Base-by-base conservation (phyloP, 2,329 filamentous ascomycete genomes). In the Penicillium sumatraense region DNA sequence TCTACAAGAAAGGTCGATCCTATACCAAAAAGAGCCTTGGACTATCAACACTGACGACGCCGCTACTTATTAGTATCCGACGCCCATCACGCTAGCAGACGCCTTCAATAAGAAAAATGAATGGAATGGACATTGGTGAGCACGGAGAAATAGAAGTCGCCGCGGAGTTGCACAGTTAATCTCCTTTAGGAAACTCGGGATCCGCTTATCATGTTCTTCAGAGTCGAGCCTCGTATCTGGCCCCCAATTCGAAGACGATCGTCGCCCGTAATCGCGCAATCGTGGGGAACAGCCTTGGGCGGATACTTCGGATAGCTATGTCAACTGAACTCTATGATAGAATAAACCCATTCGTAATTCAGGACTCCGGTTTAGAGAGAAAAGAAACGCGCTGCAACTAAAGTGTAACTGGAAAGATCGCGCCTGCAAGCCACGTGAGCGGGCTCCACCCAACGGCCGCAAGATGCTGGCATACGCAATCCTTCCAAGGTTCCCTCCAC, bases 371-470 rank as follows among this genome's bases (percentile, higher is more conserved):
- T n/a, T n/a, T n/a, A n/a, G n/a, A n/a, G n/a, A n/a, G n/a, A n/a
- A n/a, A n/a, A n/a, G n/a, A n/a, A n/a, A n/a, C n/a, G n/a, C n/a
- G n/a, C n/a, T n/a, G n/a, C n/a, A n/a, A n/a, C n/a, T n/a, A n/a
- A n/a, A n/a, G n/a, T n/a, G n/a, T n/a, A n/a, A n/a, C n/a, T n/a
- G n/a, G n/a, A n/a, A n/a, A n/a, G n/a, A n/a, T n/a, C n/a, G 33
- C 11, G 14, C 6, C 14, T 18, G 11, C 42, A 56, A 51, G 52
- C 60, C 61, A 64, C 61, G 61, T 64, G 60, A 63, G 54, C 14
- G 11, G 54, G 54, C 45, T 58, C 61, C 60, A 59, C 61, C 48
- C 26, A 55, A 57, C n/a, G n/a, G n/a, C n/a, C n/a, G n/a, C 46
- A 49, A 51, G 40, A 56, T 54, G 53, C 13, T 49, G 54, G 60